These are phyloP conservation scores for Russula olivacea DNA, from an alignment of 768 basidiomycete genomes.

Conservation along the genomic window DNA sequence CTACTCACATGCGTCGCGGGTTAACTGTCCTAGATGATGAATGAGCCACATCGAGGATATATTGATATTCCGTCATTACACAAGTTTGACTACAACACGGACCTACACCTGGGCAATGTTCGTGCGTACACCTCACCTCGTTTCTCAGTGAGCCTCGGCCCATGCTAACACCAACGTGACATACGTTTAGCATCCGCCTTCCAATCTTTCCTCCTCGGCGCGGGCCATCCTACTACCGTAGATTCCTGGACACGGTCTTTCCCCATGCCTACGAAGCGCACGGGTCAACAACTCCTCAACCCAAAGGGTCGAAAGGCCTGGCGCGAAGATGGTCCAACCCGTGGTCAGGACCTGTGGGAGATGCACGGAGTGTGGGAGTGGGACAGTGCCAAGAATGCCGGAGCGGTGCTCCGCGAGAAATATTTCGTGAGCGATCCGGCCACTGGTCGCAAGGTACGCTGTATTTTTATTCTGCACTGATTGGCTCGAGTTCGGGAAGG, in stretches of 20 bases:
- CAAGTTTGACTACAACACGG: conserved; percentile 89
- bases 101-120: conserved; percentile 76
- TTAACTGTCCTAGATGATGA: conserved; percentile 60
- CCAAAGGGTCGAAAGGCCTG: conserved; percentile 55
- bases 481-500: too few relatives aligned
- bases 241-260: conserved; percentile 79
- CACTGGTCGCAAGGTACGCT: conserved; percentile 52
- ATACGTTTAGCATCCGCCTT: conserved; percentile 62
- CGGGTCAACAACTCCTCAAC: conserved; percentile 56
- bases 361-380: conserved; percentile 93
- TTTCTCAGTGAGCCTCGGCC: background rate
- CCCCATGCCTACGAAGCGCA: conserved; percentile 76
- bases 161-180: background rate
- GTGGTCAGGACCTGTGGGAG: conserved; percentile 77
- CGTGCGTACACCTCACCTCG: conserved; percentile 43
- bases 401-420: conserved; percentile 72
- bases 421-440: conserved; percentile 74
- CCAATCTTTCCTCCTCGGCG: conserved; percentile 87
- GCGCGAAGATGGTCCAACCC: conserved; percentile 67
- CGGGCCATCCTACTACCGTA: conserved; percentile 78
- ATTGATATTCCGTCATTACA: conserved; percentile 77
- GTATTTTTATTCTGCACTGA: background rate
- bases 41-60: conserved; percentile 93
- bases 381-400: conserved; percentile 57
- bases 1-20: background rate